Percentiles rank a stretch among this genome's conserved stretches.
Evolutionary conservation across 148 eudicot species (phyloP).

Genomic region (Dysphania ambrosioides): DNA sequence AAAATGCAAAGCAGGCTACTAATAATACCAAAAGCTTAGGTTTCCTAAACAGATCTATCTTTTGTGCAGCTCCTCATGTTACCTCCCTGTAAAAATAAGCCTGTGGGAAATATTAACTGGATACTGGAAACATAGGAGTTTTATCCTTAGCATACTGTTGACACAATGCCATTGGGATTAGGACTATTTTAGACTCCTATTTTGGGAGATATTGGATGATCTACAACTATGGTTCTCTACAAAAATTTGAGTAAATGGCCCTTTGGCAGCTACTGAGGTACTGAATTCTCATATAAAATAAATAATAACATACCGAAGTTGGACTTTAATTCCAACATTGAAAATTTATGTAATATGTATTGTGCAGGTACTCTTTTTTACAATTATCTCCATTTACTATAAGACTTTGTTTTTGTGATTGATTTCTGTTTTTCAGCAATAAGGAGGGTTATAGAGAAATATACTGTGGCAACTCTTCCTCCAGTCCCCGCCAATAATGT

Average conservation of each 20-base stretch:
- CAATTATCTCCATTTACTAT: background rate
- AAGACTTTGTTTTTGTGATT: background rate
- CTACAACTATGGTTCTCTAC: background rate
- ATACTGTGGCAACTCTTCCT: conserved; percentile 50
- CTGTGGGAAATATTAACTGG: background rate
- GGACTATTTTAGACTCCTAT: background rate
- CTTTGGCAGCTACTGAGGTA: background rate
- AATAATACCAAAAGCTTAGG: background rate
- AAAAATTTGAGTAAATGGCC: background rate
- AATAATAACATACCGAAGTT: background rate
- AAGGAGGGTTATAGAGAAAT: conserved; percentile 51
- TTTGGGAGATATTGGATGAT: background rate
- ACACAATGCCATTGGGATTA: background rate
- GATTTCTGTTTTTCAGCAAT: conserved; percentile 45
- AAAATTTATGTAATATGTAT: background rate
- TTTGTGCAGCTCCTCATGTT: background rate
- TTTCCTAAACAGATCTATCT: background rate
- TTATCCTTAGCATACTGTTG: background rate
- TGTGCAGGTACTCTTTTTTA: background rate
- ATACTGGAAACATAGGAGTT: background rate
- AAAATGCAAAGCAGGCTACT: background rate
- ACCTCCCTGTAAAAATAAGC: background rate
- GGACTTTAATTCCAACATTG: background rate
- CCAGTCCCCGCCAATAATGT: conserved; percentile 52
- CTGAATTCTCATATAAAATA: too few relatives aligned